phyloP scores from a whole-genome alignment of 2,329 filamentous ascomycete genomes.

The Pseudocercospora ulei region DNA sequence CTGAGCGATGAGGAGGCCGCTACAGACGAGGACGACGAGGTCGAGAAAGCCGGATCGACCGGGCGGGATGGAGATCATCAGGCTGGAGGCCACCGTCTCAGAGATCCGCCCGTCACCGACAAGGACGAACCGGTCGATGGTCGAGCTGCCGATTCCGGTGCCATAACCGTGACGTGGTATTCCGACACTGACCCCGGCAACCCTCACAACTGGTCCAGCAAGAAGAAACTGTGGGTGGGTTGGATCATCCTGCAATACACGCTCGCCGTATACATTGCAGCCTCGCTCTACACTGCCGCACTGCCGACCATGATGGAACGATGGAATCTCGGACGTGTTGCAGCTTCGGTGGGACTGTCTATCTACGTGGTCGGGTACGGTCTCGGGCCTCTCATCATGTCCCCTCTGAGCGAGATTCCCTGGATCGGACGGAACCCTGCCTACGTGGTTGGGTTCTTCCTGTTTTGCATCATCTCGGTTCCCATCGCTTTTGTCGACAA shows the following conservation, averaged over 20 bases:
- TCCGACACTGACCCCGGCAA: slow-evolving; percentile 30
- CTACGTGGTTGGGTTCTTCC: slow-evolving; percentile 57
- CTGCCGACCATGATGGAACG: slow-evolving; percentile 41
- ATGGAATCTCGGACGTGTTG: slow-evolving; percentile 45
- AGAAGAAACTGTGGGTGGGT: slow-evolving; percentile 26
- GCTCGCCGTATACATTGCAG: slow-evolving; percentile 48
- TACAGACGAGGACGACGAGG: not conserved
- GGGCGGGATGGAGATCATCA: not conserved
- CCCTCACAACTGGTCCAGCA: slow-evolving; percentile 29
- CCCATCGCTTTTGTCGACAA: slow-evolving; percentile 55
- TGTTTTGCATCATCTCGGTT: slow-evolving; percentile 59
- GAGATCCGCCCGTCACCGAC: not conserved
- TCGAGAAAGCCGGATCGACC: not conserved
- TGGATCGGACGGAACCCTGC: slow-evolving; percentile 57
- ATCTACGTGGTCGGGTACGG: slow-evolving; percentile 45
- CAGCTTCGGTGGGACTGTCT: slow-evolving; percentile 49
- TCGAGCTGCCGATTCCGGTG: not conserved
- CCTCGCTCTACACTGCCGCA: slow-evolving; percentile 44
- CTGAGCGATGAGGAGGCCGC: slow-evolving; percentile 1
- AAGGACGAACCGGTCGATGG: not conserved
- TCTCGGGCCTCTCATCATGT: slow-evolving; percentile 55
- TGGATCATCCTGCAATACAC: slow-evolving; percentile 43
- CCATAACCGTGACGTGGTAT: slow-evolving; percentile 32
- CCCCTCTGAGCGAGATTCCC: slow-evolving; percentile 58
- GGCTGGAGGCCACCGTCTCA: not conserved